These are phyloP conservation scores for Backusella tuberculispora DNA, from an alignment of 192 early-diverging fungal genomes.

Conservation along the genomic window DNA sequence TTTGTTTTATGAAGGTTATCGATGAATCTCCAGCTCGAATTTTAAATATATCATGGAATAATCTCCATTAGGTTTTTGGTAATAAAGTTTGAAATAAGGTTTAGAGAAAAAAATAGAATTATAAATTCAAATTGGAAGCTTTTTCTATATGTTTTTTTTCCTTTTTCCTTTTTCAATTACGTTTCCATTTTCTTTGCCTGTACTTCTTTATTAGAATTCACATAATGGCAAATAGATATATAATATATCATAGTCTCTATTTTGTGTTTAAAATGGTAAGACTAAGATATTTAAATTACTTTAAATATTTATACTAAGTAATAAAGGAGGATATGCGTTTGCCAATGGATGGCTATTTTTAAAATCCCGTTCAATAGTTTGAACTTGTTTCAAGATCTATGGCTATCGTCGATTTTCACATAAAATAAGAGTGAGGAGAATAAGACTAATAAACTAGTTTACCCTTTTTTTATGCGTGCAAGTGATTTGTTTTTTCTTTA, in stretches of 20 bases:
- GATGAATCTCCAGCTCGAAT: background rate
- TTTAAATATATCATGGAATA: background rate
- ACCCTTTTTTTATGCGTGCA: background rate
- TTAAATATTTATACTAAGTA: background rate
- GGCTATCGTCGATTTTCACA: background rate
- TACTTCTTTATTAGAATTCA: background rate
- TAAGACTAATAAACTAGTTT: background rate
- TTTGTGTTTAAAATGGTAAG: background rate
- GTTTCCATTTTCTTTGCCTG: background rate
- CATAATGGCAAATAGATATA: too few species aligned
- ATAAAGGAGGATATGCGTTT: background rate
- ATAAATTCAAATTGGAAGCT: background rate
- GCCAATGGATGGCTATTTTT: background rate
- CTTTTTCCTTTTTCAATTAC: background rate
- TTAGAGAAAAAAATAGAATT: background rate
- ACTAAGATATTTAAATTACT: background rate
- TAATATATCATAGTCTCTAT: background rate
- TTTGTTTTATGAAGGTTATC: too few species aligned
- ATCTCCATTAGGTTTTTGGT: background rate
- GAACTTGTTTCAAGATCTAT: background rate
- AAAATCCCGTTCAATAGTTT: background rate
- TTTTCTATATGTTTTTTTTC: background rate
- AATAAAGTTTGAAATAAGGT: slow-evolving; percentile 11
- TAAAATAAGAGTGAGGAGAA: background rate
- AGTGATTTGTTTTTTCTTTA: background rate